A percentile compares a stretch with the other conserved stretches of the same genome.
phyloP scores from a whole-genome alignment of 2,329 filamentous ascomycete genomes.

The Setomelanomma holmii region DNA sequence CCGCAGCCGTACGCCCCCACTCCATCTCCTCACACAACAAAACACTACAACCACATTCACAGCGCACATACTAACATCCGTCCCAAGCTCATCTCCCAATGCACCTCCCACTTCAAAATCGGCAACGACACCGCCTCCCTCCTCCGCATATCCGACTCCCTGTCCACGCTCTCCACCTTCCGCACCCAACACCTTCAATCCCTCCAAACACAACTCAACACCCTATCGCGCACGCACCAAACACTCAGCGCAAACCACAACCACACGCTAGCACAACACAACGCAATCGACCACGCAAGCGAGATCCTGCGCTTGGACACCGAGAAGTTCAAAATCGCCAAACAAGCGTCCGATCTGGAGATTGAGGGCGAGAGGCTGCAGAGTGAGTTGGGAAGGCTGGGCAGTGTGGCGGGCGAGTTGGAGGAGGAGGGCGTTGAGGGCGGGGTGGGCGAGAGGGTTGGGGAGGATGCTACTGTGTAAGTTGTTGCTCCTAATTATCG shows the following conservation, averaged over 20 bases:
- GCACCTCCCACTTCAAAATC: conserved; percentile 94
- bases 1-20: conserved; percentile 71
- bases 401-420: conserved; percentile 77
- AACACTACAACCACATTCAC: too few relatives aligned
- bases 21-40: conserved; percentile 6
- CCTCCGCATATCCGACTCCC: conserved; percentile 81
- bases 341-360: conserved; percentile 85
- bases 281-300: conserved; percentile 78
- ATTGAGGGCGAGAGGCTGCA: conserved; percentile 94
- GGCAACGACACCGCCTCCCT: conserved; percentile 84
- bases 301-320: conserved; percentile 89
- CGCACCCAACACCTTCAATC: conserved; percentile 73
- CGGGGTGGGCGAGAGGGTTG: conserved; percentile 59
- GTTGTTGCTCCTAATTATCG: conserved; percentile 33
- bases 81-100: conserved; percentile 83
- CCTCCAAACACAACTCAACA: conserved; percentile 49
- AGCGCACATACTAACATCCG: conserved; percentile 24
- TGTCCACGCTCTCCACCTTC: conserved; percentile 82
- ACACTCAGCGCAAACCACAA: conserved; percentile 77
- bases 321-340: conserved; percentile 93
- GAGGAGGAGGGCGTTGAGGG: conserved; percentile 89
- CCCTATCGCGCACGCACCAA: conserved; percentile 76
- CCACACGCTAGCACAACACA: conserved; percentile 77
- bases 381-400: conserved; percentile 76
- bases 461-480: conserved; percentile 58